phyloP scores from a whole-genome alignment of 1,139 yeast species.

The Suhomyces bokatorum region DNA sequence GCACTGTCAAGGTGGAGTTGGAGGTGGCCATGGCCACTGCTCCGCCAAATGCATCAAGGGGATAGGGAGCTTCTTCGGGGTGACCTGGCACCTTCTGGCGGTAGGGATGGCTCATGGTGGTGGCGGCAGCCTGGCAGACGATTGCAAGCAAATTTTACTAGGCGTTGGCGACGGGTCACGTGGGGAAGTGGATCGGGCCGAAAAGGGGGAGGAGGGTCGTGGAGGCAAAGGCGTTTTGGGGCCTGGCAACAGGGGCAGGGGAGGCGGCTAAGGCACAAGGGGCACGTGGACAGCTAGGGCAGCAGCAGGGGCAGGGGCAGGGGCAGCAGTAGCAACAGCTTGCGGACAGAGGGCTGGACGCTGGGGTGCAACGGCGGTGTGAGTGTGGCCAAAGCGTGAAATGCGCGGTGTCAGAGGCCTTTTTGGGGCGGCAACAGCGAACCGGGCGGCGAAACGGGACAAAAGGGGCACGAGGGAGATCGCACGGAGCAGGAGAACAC shows the following conservation, averaged over 20 bases:
- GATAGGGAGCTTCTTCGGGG: slow-evolving; percentile 25
- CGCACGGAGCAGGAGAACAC: neutral
- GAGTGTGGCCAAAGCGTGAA: neutral
- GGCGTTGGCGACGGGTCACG: slow-evolving; percentile 6
- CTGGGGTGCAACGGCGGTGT: neutral
- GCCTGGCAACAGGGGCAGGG: too few relatives aligned
- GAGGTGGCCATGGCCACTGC: slow-evolving; percentile 5
- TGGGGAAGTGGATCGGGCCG: neutral
- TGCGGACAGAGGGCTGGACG: neutral
- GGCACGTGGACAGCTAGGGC: too few relatives aligned
- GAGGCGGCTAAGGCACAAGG: too few relatives aligned
- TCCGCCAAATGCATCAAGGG: slow-evolving; percentile 15
- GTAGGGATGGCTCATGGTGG: slow-evolving; percentile 32
- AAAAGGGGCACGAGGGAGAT: neutral
- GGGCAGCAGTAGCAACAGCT: too few relatives aligned
- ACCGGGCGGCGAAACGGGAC: neutral
- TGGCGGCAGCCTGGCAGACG: neutral
- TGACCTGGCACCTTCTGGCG: slow-evolving; percentile 28
- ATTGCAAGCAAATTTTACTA: neutral
- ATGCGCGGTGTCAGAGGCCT: neutral
- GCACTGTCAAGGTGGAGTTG: neutral
- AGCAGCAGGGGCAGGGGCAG: too few relatives aligned
- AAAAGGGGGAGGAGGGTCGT: slow-evolving; percentile 1
- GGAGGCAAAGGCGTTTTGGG: neutral
- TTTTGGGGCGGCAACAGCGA: neutral